Evolutionary conservation across 2,329 filamentous ascomycete genomes (phyloP).

Genomic region (Fusarium brachygibbosum): DNA sequence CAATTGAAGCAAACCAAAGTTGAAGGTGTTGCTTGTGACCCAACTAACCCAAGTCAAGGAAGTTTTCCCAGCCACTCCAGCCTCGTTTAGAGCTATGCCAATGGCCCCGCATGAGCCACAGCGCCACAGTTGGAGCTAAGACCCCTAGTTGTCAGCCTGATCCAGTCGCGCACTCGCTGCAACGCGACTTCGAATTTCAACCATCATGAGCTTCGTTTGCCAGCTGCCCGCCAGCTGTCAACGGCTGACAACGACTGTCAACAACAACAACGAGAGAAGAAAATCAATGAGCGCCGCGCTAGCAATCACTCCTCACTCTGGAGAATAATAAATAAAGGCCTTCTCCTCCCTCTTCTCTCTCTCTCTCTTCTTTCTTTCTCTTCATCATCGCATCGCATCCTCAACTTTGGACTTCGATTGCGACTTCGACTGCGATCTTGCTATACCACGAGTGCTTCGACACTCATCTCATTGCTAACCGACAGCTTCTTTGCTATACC

Average conservation of each 20-base stretch:
- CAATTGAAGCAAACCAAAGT: constrained; percentile 12
- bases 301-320: constrained; percentile 10
- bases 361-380: not conserved
- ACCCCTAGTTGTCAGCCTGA: constrained; percentile 36
- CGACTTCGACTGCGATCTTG: constrained; percentile 6
- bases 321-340: constrained; percentile 13
- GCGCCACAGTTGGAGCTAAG: constrained; percentile 25
- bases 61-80: constrained; percentile 48
- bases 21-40: constrained; percentile 35
- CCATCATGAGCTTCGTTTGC: not conserved
- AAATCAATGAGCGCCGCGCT: not conserved
- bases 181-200: constrained; percentile 23
- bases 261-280: not conserved
- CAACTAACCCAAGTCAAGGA: constrained; percentile 30
- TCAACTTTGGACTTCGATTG: constrained; percentile 12
- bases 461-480: constrained; percentile 4
- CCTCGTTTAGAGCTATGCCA: constrained; percentile 35
- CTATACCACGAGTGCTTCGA: constrained; percentile 22
- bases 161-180: constrained; percentile 13
- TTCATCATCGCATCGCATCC: constrained; percentile 13
- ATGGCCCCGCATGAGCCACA: constrained; percentile 29
- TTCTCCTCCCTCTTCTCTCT: constrained; percentile 10
- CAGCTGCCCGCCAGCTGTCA: not conserved
- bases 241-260: constrained; percentile 4
- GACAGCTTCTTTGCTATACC: constrained; percentile 6